A percentile compares a stretch with the other conserved stretches of the same genome.
phyloP scores from a whole-genome alignment of 1,139 yeast genomes.

The Taiozyma onychis region DNA sequence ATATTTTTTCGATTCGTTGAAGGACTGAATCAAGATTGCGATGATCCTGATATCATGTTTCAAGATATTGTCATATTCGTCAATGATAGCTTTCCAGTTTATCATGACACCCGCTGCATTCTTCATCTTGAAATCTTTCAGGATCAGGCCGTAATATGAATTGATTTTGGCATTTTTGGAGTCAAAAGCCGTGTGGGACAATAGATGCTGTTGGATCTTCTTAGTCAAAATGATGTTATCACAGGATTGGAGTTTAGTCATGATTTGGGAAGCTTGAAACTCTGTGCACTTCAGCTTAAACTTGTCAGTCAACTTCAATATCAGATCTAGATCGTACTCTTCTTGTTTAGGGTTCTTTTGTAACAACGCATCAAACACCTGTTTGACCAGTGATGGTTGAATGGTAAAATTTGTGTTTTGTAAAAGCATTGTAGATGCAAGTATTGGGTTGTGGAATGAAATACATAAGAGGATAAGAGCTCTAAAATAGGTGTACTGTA shows the following conservation, averaged over 20 bases:
- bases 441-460: not conserved
- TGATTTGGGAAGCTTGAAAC: slow-evolving; percentile 7
- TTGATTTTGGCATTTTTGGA: slow-evolving; percentile 5
- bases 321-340: slow-evolving; percentile 13
- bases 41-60: slow-evolving; percentile 25
- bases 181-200: not conserved
- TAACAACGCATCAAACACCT: slow-evolving; percentile 9
- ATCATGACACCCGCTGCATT: slow-evolving; percentile 25
- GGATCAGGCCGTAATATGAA: slow-evolving; percentile 21
- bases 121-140: slow-evolving; percentile 17
- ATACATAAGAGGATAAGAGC: not conserved
- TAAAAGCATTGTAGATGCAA: not conserved
- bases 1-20: slow-evolving; percentile 30
- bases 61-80: slow-evolving; percentile 13
- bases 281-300: slow-evolving; percentile 10
- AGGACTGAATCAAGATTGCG: slow-evolving; percentile 27
- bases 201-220: not conserved
- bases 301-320: slow-evolving; percentile 9
- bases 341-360: slow-evolving; percentile 17
- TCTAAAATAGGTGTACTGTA: not conserved
- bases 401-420: not conserved
- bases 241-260: slow-evolving; percentile 1
- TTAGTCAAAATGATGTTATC: not conserved
- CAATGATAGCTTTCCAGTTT: slow-evolving; percentile 23
- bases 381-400: not conserved